Evolutionary conservation across 345 rosid species (phyloP), one percentile per base, ranked within the genome.

Genomic region (Hevea brasiliensis): DNA sequence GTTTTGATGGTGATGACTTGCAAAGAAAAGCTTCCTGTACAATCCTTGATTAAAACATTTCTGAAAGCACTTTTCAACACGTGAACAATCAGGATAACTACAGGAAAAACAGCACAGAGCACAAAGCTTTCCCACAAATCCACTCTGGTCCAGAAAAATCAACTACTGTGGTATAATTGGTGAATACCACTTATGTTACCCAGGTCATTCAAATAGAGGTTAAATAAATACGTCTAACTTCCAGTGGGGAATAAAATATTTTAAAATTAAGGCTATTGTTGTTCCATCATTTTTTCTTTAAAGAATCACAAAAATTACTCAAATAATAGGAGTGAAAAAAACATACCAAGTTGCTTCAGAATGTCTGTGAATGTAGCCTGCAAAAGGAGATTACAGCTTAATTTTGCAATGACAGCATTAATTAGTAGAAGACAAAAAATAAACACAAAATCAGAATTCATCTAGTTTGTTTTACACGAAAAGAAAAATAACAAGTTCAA

Each of bases 361-460:
- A 94, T 92, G 83, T 94, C 98, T 0, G 95, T 90, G 81, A 94
- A 92, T 12, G 98, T 94, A 61, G 98, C 95, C 98, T 94, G 95
- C 87, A 90, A 70, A 78, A 44, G 73, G 67, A 67, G 45, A 80
- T 65, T 48, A 54, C 70, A 65, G 54, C 60, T 61, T 64, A 29
- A 64, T 42, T 41, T 15, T 50, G 58, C 15, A 0, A 54, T n/a
- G 20, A 42, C 23, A n/a, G 20, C 18, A 61, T 4, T 35, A 61
- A 15, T 62, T 41, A 35, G 1, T 56, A 13, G 10, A 6, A 45
- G 3, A 58, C n/a, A 58, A 44, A 6, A 21, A 42, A 7, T 32
- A 32, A 21, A 3, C 29, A 6, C 23, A 61, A 20, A 35, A 5
- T 32, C 9, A 59, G 8, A 13, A 65, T 42, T n/a, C 17, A 65